Evolutionary conservation across 2,329 filamentous ascomycete genomes (phyloP).

Genomic region (Aspergillus sp.): DNA sequence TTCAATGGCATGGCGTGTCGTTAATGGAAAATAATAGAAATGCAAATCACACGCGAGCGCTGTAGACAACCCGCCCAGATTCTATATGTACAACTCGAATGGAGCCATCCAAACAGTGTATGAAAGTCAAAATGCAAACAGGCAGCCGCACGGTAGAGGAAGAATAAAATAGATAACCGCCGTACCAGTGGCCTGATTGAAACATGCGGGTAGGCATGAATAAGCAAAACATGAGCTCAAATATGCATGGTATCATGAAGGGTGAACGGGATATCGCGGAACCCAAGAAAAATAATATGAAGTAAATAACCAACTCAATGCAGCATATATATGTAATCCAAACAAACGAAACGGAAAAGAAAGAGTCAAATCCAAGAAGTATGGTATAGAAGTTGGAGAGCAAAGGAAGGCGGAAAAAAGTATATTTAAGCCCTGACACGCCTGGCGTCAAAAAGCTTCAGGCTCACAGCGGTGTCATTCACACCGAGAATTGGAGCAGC

Average conservation of each 20-base stretch:
- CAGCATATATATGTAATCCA: not conserved
- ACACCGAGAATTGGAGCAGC: slow-evolving; percentile 43
- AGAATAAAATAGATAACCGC: no score
- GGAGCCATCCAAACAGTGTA: not conserved
- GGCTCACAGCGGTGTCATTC: slow-evolving; percentile 47
- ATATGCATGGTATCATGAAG: slow-evolving; percentile 4
- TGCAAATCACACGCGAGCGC: slow-evolving; percentile 9
- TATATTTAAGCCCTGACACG: slow-evolving; percentile 25
- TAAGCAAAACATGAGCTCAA: not conserved
- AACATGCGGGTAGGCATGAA: not conserved
- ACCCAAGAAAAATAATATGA: not conserved
- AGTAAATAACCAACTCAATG: not conserved
- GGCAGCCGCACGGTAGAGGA: no score
- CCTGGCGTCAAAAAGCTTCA: slow-evolving; percentile 44
- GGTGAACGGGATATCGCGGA: not conserved
- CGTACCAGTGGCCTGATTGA: no score
- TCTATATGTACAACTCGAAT: slow-evolving; percentile 14
- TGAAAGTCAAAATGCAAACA: not conserved
- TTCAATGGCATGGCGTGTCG: slow-evolving; percentile 3
- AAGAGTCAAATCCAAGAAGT: not conserved
- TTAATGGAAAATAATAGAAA: not conserved
- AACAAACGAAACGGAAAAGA: not conserved
- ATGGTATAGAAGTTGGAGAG: not conserved
- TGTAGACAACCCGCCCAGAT: not conserved
- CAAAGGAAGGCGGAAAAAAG: not conserved